Base-by-base conservation (phyloP, 768 basidiomycete species). In the Crassisporium funariophilum region DNA sequence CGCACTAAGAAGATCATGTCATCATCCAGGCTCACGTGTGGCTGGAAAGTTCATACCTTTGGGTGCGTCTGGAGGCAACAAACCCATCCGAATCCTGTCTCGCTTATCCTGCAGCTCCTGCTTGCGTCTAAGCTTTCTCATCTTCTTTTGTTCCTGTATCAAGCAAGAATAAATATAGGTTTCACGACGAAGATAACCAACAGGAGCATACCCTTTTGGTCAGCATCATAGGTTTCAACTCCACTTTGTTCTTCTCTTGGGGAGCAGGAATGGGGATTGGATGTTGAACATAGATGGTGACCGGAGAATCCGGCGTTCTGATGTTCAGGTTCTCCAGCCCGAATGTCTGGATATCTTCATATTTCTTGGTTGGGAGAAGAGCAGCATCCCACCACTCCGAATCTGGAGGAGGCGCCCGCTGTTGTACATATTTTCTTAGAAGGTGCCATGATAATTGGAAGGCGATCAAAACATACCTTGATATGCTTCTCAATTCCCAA, bases 381-480 rank as follows among this genome's bases (percentile, higher is more conserved):
- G 90, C 79, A 16, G 81, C 84, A 67, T 99, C 97, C 97, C 97
- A 99, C 97, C 97, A 99, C 65, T 98, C 97, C 4, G 86, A 81
- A 4, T 82, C 85, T 0, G 95, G 95, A 5, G 95, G 97, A 1
- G 91, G 79, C 44, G 83, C 82, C 35, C 94, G 78, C 87, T 95
- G 56, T 31, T 47, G 34, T 35, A 38, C 45, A 12, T 31, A 15
- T 17, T 11, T 40, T 5, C 7, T 22, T 19, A 37, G 40, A 25
- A 37, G 35, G 39, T 24, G 35, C 4, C 25, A 24, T 8, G 11
- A 21, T 7, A 8, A 35, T 31, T 12, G 2, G 38, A n/a, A 37
- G 4, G 7, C 17, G 6, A 8, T 19, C 3, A 11, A 7, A 33
- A 47, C 81, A 33, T 36, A 91, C 93, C 75, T 89, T 85, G 59